A percentile compares a stretch with the other conserved stretches of the same genome.
Conservation (phyloP, 257 asterid genomes). For the Plectranthus barbatus region DNA sequence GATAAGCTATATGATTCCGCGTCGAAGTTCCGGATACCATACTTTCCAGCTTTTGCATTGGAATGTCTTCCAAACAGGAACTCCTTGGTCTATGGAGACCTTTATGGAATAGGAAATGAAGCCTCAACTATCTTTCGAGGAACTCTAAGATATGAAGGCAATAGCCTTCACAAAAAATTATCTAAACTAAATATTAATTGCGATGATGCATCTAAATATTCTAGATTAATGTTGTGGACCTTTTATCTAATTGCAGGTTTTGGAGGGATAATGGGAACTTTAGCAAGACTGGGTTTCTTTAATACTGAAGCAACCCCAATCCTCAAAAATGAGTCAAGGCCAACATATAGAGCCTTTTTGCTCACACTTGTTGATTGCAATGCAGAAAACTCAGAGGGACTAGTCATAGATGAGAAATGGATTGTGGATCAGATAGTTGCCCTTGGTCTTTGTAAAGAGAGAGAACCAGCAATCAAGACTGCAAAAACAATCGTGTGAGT, state of each 20-base stretch:
- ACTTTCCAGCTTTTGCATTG: constrained; percentile 88
- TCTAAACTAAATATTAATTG: neutral
- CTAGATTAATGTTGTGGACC: neutral
- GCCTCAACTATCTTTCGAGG: constrained; percentile 89
- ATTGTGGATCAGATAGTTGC: constrained; percentile 19
- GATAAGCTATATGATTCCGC: constrained; percentile 82
- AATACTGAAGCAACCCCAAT: constrained; percentile 32
- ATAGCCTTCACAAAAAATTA: neutral
- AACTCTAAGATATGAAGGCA: constrained; percentile 93
- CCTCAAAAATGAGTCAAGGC: constrained; percentile 40
- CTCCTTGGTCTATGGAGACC: constrained; percentile 76
- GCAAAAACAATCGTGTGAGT: neutral
- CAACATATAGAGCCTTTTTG: constrained; percentile 36
- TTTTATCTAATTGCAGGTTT: constrained; percentile 56
- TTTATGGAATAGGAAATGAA: constrained; percentile 74
- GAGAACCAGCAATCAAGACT: constrained; percentile 18
- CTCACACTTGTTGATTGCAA: constrained; percentile 18
- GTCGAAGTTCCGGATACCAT: constrained; percentile 55
- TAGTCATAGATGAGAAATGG: constrained; percentile 38
- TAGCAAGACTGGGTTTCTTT: constrained; percentile 79
- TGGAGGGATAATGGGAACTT: constrained; percentile 77
- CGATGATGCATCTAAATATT: too few relatives aligned
- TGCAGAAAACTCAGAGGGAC: too few relatives aligned
- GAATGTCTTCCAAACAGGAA: constrained; percentile 95
- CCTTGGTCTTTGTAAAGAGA: constrained; percentile 9